Base-by-base conservation (phyloP, 1,284 basidiomycete genomes). In the Fomes fomentarius region DNA sequence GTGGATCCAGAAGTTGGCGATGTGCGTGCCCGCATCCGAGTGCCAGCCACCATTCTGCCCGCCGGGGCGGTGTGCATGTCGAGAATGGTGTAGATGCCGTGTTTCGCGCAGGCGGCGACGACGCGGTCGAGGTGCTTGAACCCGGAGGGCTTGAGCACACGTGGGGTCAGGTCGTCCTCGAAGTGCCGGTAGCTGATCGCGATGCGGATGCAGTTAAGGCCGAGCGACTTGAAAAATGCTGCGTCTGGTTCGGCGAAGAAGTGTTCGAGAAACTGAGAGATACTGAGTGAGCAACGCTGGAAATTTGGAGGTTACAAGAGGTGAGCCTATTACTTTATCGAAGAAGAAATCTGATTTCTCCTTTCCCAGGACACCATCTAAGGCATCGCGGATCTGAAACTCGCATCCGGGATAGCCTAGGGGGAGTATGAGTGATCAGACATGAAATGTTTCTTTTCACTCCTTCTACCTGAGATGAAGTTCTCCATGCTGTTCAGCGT, bases 261-360 rank as follows among this genome's bases (percentile, higher is more conserved):
- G 70, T 89, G 80, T 63, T 89, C 83, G n/a, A 91, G 74, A 71
- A 89, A 89, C 87, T 89, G 53, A 10, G 66, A 22, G 88, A 87
- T 10, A 30, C 12, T 30, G 7, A 30, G 28, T 12, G 28, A 30
- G 28, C 28, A 30, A 12, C 28, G 12, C 28, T 30, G 28, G 28
- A 30, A 12, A 30, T 30, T 12, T 12, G 28, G 12, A 6, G 28
- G 28, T n/a, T 30, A 30, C 7, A 12, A 7, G 28, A 9, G 24
- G 26, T 25, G 33, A 24, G 34, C n/a, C n/a, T 30, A 17, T 24
- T 58, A 84, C 85, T 74, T 84, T 87, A 71, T 91, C 86, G 63
- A 91, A 93, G 75, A 91, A 92, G 72, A 84, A 87, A 25, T 83
- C 82, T 12, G 87, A 80, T 66, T 89, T 91, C 47, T 84, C 76